Evolutionary conservation across 306 rosid species (phyloP).

Genomic region (Cicer bijugum): DNA sequence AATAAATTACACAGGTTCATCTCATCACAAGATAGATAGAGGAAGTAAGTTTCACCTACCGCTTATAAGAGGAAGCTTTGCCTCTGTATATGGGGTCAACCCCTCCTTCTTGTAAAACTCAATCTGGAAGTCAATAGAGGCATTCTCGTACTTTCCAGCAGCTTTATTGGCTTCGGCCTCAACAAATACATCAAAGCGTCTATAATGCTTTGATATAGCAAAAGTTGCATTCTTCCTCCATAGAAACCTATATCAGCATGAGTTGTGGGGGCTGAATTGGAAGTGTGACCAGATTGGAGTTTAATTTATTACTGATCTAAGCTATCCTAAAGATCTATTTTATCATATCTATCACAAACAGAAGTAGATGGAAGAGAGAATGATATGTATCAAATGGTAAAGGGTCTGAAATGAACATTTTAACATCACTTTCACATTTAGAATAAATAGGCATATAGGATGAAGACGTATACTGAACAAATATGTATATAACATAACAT

Average conservation of each 20-base stretch:
- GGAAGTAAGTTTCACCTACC: constrained; percentile 66
- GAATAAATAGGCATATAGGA: constrained; percentile 33
- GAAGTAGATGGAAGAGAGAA: constrained; percentile 24
- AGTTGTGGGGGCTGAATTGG: background rate
- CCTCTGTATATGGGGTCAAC: constrained; percentile 81
- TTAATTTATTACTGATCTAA: background rate
- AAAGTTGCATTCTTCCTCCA: constrained; percentile 96
- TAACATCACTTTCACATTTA: constrained; percentile 27
- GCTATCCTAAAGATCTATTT: background rate
- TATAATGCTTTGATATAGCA: constrained; percentile 93
- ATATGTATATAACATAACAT: constrained; percentile 11
- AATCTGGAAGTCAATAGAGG: constrained; percentile 88
- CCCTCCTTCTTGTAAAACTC: constrained; percentile 88
- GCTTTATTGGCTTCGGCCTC: constrained; percentile 99
- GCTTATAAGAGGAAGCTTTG: constrained; percentile 89
- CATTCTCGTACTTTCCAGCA: constrained; percentile 84
- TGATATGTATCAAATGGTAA: constrained; percentile 1
- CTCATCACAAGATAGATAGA: constrained; percentile 11
- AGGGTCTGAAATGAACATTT: constrained; percentile 11
- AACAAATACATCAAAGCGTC: constrained; percentile 81
- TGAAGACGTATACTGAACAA: background rate
- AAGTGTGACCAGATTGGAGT: constrained; percentile 3
- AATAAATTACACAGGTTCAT: constrained; percentile 23
- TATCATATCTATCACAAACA: constrained; percentile 12
- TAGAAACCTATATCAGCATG: constrained; percentile 66